Base-by-base conservation (phyloP, 202 grass and related monocot species). In the Schoenoplectus tabernaemontani region DNA sequence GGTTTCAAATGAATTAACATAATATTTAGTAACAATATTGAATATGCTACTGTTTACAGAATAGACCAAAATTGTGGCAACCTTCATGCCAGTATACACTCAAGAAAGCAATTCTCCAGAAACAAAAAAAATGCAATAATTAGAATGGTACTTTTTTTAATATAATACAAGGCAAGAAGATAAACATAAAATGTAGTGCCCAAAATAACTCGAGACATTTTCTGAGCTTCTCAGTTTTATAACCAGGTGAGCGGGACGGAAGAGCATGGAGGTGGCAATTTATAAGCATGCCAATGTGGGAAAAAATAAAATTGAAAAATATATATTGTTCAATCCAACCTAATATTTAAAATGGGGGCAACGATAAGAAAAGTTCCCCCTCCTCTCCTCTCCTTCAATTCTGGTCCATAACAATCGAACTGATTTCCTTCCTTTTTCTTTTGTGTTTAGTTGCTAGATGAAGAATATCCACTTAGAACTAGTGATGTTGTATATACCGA, bases 1-100 rank as follows among this genome's bases (percentile, higher is more conserved):
- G n/a, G n/a, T n/a, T n/a, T n/a, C n/a, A n/a, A 4, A 67, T 4
- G 22, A 23, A n/a, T 23, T 22, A n/a, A 4, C 19, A 43, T 41
- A 1, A 23, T 43, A 43, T n/a, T 36, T 43, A 68, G 22, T 43
- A 68, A 7, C 17, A 43, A 23, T 43, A 23, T 23, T 43, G 3
- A 23, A 20, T 68, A 43, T 68, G 38, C 64, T 43, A 43, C 9
- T 23, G 4, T 43, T 68, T 43, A 68, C 38, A 42, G 0, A 68
- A 68, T 2, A 68, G 37, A 68, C 64, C 38, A 68, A 68, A 68
- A 68, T 68, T 68, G 64, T 8, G 38, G 38, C 64, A 68, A 68
- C 38, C 20, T 43, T 43, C 9, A 19, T 68, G 9, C 38, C n/a
- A 68, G 23, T 68, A 22, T 68, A 68, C 64, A 68, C 60, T 68